Conservation (phyloP, 345 rosid genomes). For the Cardamine occulta region DNA sequence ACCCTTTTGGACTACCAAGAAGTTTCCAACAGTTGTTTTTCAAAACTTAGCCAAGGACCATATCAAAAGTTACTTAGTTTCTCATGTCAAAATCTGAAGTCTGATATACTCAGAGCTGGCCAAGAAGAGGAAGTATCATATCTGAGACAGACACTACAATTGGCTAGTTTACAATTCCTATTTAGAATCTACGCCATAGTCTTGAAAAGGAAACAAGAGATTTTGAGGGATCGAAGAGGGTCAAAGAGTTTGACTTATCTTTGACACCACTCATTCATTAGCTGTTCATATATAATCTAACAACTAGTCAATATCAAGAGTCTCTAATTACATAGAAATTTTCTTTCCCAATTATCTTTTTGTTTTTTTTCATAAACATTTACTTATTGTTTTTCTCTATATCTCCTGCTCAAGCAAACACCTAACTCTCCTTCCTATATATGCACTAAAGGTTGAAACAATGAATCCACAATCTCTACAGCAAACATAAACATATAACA, state of each 20-base stretch:
- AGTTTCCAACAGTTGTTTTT: constrained; percentile 11
- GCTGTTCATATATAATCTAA: constrained; percentile 64
- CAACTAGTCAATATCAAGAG: constrained; percentile 48
- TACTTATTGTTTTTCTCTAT: background rate
- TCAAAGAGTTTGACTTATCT: constrained; percentile 64
- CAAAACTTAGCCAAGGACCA: constrained; percentile 16
- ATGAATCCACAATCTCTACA: constrained; percentile 32
- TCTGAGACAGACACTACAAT: constrained; percentile 17
- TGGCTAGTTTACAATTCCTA: constrained; percentile 10
- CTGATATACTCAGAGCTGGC: background rate
- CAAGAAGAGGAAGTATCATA: constrained; percentile 10
- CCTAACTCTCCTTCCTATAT: constrained; percentile 44
- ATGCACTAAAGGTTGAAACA: constrained; percentile 37
- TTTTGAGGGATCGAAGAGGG: constrained; percentile 39
- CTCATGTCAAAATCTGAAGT: constrained; percentile 19
- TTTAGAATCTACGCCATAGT: constrained; percentile 38
- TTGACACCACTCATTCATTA: constrained; percentile 70
- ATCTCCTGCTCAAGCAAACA: constrained; percentile 46
- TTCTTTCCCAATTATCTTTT: constrained; percentile 34
- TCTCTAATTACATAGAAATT: constrained; percentile 13
- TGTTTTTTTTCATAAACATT: constrained; percentile 8
- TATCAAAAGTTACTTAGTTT: too few relatives aligned
- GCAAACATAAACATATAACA: constrained; percentile 9
- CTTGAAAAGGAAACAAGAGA: constrained; percentile 43
- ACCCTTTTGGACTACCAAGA: constrained; percentile 14